Evolutionary conservation across 345 rosid species (phyloP).

Genomic region (Camelina sativa): DNA sequence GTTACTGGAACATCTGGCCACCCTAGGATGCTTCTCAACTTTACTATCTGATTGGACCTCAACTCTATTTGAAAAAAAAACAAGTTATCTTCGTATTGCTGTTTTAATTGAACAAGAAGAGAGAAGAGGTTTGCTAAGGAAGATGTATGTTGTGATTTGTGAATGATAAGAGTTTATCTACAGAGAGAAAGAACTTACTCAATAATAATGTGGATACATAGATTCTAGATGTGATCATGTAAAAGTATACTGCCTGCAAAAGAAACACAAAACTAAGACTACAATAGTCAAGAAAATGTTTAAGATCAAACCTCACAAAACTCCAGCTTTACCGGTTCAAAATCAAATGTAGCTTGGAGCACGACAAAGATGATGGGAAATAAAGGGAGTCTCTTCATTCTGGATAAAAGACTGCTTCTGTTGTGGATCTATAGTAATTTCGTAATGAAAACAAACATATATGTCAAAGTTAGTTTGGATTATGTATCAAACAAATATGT

Average conservation of each 20-base stretch:
- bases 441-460: not conserved
- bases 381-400: constrained; percentile 23
- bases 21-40: constrained; percentile 6
- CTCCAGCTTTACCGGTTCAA: constrained; percentile 24
- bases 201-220: not conserved
- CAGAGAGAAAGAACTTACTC: not conserved
- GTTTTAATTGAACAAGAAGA: not conserved
- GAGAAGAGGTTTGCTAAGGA: not conserved
- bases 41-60: not conserved
- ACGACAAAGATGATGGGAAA: not conserved
- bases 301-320: constrained; percentile 12
- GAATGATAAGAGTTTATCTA: not conserved
- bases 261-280: not conserved
- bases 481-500: not conserved
- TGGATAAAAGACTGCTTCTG: not conserved
- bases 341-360: constrained; percentile 13
- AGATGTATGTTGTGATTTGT: not conserved
- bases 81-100: no score
- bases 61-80: constrained; percentile 2
- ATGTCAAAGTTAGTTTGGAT: not conserved
- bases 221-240: constrained; percentile 2
- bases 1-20: constrained; percentile 18
- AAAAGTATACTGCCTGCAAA: constrained; percentile 22
- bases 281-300: constrained; percentile 16
- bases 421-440: not conserved